Conservation (phyloP, 352 stramenopile genomes). For the Pseudoperonospora humuli region DNA sequence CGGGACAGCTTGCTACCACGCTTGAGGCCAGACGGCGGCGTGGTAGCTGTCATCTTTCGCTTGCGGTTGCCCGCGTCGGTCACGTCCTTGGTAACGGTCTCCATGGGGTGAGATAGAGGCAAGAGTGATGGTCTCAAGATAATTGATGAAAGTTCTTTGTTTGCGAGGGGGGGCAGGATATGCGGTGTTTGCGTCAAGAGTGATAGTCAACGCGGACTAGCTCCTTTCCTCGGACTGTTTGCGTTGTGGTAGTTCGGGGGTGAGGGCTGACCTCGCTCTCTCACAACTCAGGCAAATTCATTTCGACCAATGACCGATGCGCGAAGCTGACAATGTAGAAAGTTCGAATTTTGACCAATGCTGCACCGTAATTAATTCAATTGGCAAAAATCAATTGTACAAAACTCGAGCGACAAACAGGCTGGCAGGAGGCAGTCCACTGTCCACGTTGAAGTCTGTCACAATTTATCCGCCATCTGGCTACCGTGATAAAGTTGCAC, state of each 20-base stretch:
- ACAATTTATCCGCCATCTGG: constrained; percentile 14
- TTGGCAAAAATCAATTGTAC: no score
- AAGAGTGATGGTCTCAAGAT: constrained; percentile 13
- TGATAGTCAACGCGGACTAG: constrained; percentile 6
- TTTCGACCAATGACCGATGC: constrained; percentile 10
- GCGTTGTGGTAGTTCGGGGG: constrained; percentile 24
- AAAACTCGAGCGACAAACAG: constrained; percentile 16
- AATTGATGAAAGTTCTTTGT: background rate
- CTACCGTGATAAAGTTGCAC: background rate
- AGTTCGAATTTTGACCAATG: no score
- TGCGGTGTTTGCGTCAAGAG: background rate
- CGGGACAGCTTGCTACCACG: constrained; percentile 48
- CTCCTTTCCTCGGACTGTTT: constrained; percentile 17
- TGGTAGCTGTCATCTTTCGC: constrained; percentile 60
- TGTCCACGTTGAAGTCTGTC: constrained; percentile 19
- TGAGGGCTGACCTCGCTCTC: constrained; percentile 17
- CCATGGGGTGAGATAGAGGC: constrained; percentile 3
- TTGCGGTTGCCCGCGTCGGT: constrained; percentile 47
- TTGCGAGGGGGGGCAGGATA: constrained; percentile 1
- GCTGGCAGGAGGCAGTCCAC: background rate
- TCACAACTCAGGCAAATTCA: constrained; percentile 20
- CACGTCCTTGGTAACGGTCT: constrained; percentile 25
- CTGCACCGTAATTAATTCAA: constrained; percentile 1
- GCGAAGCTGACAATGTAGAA: background rate
- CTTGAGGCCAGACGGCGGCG: constrained; percentile 31